Evolutionary conservation across 1,139 yeast genomes (phyloP).

Genomic region (Saccharomyces pastorianus): DNA sequence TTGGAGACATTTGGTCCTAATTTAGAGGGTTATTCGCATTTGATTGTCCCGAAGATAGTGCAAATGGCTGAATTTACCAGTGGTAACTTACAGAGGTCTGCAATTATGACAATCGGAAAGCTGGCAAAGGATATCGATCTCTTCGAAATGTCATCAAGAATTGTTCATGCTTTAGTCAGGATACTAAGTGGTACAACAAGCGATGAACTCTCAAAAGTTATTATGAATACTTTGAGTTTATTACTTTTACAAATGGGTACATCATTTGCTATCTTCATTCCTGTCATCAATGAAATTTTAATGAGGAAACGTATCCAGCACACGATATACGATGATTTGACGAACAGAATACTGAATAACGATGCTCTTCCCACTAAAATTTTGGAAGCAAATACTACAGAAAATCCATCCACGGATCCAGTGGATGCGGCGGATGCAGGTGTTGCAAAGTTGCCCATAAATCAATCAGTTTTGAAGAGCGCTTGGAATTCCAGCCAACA

Average conservation of each 20-base stretch:
- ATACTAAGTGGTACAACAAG: slow-evolving; percentile 45
- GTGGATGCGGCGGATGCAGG: slow-evolving; percentile 58
- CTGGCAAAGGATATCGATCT: slow-evolving; percentile 65
- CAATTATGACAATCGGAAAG: slow-evolving; percentile 80
- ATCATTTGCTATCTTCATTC: slow-evolving; percentile 84
- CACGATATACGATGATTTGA: slow-evolving; percentile 71
- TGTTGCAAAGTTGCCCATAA: slow-evolving; percentile 62
- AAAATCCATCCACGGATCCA: slow-evolving; percentile 47
- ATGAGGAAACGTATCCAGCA: slow-evolving; percentile 61
- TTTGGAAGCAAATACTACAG: slow-evolving; percentile 55
- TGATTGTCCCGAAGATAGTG: slow-evolving; percentile 77
- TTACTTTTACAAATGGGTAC: slow-evolving; percentile 72
- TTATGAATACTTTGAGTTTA: slow-evolving; percentile 75
- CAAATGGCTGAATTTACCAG: slow-evolving; percentile 68
- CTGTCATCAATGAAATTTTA: slow-evolving; percentile 69
- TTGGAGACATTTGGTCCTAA: slow-evolving; percentile 85
- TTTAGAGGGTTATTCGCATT: slow-evolving; percentile 80
- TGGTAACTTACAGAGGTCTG: slow-evolving; percentile 52
- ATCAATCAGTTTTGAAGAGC: slow-evolving; percentile 41
- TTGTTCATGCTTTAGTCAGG: slow-evolving; percentile 77
- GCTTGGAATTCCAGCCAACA: slow-evolving; percentile 93
- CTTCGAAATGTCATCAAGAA: slow-evolving; percentile 84
- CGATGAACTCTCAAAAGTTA: slow-evolving; percentile 53
- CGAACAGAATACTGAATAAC: slow-evolving; percentile 66
- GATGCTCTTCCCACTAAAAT: slow-evolving; percentile 80